Percentiles rank a stretch among this genome's conserved stretches.
Conservation (phyloP, 805 yeast genomes). For the Ogataea methanolica region DNA sequence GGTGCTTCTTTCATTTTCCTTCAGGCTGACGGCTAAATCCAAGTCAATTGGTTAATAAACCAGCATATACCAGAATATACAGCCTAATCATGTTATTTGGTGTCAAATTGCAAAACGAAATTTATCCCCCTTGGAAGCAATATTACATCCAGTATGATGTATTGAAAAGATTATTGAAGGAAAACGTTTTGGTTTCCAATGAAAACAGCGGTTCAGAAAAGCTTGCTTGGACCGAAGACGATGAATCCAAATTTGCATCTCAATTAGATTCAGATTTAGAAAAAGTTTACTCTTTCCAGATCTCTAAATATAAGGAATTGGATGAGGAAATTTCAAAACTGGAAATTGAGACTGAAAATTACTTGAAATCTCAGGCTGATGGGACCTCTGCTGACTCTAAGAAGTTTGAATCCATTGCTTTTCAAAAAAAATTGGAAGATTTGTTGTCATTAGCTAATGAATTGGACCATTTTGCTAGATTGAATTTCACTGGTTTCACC, state of each 20-base stretch:
- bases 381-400: conserved; percentile 22
- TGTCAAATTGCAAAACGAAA: conserved; percentile 73
- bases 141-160: conserved; percentile 63
- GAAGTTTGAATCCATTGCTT: conserved; percentile 51
- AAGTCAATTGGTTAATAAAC: too few species aligned
- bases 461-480: conserved; percentile 82
- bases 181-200: conserved; percentile 39
- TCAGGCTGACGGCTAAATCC: too few species aligned
- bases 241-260: conserved; percentile 65
- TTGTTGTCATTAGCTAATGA: conserved; percentile 73
- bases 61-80: too few species aligned
- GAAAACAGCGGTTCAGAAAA: conserved; percentile 4
- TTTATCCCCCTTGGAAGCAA: conserved; percentile 83
- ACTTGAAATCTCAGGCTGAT: conserved; percentile 17
- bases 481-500: conserved; percentile 91
- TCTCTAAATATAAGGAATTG: conserved; percentile 61
- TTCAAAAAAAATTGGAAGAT: conserved; percentile 70
- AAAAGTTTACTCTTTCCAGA: conserved; percentile 72
- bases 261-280: conserved; percentile 67
- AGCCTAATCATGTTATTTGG: conserved; percentile 74
- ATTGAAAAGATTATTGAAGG: conserved; percentile 65
- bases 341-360: conserved; percentile 53
- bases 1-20: too few species aligned
- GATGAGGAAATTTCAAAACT: conserved; percentile 58
- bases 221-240: conserved; percentile 60